Evolutionary conservation across 305 asterid genomes (phyloP), one percentile per base, ranked within the genome.

Genomic region (Solanum hybrid): DNA sequence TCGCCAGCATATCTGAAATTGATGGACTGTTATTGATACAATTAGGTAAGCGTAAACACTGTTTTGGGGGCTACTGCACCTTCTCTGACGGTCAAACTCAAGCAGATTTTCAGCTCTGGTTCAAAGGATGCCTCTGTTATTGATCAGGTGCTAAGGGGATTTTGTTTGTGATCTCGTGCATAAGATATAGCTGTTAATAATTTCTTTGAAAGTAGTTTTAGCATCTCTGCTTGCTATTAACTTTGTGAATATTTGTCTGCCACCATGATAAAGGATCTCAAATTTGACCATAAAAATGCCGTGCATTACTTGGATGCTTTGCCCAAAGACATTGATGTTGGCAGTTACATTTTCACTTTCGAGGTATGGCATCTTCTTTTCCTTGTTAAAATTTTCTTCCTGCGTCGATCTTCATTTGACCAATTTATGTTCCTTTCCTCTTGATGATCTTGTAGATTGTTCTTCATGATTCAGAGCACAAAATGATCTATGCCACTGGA

Each of bases 21-120:
- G 22, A 31, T 88, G 40, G 78, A 77, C 60, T 77, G 72, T 37
- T 77, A 46, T 78, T 78, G 36, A 72, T 73, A 88, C 87, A 87
- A 89, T 85, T 90, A 95, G 99, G 99, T 96, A 85, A 93, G 91
- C 35, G 96, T 95, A 91, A 94, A 91, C 90, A 95, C 98, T 88
- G 98, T 94, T 80, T 91, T 97, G 92, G 99, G 99, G 79, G 96
- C 97, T 90, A 85, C 96, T 66, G 94, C 95, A 31, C 98, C 98
- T 84, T 91, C 97, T 91, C 92, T 97, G 86, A 92, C 98, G 5
- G 98, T 97, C 89, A 95, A 93, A 90, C 97, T 97, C 92, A 95
- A 81, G 96, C 99, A 97, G 93, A 94, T 96, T 85, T 94, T 95
- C 88, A 60, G 89, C 91, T 92, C 96, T 88, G 98, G 95, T 87